phyloP scores from a whole-genome alignment of 2,329 filamentous ascomycete species.

The Penicillium sp. region DNA sequence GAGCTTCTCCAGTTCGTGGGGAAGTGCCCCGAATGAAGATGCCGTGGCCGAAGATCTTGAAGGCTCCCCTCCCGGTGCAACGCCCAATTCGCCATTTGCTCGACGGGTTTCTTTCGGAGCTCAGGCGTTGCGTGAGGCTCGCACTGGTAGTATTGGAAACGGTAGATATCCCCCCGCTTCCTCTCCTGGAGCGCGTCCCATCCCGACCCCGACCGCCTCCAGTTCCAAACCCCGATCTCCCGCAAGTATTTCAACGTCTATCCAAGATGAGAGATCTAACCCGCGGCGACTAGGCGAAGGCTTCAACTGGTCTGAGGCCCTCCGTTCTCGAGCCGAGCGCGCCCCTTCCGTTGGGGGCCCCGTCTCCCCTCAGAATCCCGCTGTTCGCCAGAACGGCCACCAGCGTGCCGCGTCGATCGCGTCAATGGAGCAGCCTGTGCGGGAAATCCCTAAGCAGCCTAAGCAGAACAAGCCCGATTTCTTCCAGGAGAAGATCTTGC shows the following conservation, averaged over 20 bases:
- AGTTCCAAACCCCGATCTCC: slow-evolving; percentile 18
- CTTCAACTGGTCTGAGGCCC: slow-evolving; percentile 96
- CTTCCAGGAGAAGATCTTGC: slow-evolving; percentile 94
- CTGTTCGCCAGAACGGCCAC: slow-evolving; percentile 47
- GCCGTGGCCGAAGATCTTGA: slow-evolving; percentile 65
- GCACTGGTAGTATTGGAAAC: slow-evolving; percentile 61
- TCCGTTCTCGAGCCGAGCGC: slow-evolving; percentile 87
- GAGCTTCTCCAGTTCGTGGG: slow-evolving; percentile 65
- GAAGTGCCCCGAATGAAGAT: slow-evolving; percentile 43
- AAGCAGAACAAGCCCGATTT: slow-evolving; percentile 75
- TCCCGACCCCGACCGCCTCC: slow-evolving; percentile 19
- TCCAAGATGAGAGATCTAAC: slow-evolving; percentile 43
- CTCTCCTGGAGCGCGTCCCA: slow-evolving; percentile 26
- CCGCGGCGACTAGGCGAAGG: slow-evolving; percentile 69
- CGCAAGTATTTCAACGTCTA: slow-evolving; percentile 38
- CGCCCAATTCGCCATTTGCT: slow-evolving; percentile 65
- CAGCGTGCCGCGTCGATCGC: slow-evolving; percentile 46
- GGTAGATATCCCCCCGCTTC: slow-evolving; percentile 54
- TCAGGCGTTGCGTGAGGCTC: slow-evolving; percentile 70
- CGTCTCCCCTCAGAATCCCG: slow-evolving; percentile 37
- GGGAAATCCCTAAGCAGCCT: slow-evolving; percentile 46
- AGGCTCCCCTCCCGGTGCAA: slow-evolving; percentile 56
- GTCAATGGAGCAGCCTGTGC: slow-evolving; percentile 56
- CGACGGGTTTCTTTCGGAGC: slow-evolving; percentile 89
- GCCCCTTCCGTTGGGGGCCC: slow-evolving; percentile 49